Base-by-base conservation (phyloP, 495 filamentous ascomycete species). In the Podospora comata region DNA sequence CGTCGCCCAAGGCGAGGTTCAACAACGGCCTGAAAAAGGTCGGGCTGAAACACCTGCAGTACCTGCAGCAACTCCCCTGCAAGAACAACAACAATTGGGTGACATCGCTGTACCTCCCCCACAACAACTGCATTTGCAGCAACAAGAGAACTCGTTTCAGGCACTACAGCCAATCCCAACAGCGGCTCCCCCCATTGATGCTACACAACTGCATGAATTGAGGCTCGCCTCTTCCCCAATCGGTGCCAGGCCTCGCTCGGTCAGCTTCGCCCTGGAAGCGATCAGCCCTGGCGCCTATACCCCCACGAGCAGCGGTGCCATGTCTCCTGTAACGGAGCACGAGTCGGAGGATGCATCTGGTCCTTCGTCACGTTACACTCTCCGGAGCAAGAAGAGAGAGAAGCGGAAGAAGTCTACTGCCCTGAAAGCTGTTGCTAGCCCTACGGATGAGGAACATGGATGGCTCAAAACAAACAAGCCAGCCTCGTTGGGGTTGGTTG, bases 351-450 rank as follows among this genome's bases (percentile, higher is more conserved):
- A 48, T 48, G 39, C 39, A 48, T 11, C 39, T 11, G 39, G 39
- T 48, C 39, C 39, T 13, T 48, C 39, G 9, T 68, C 73, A 0
- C 72, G 66, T 11, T 74, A 76, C 65, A 76, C 72, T 64, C 73
- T 76, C 44, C 66, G 65, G 26, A 74, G 70, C 67, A 72, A 72
- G 65, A 70, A 71, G 60, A 76, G 74, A 62, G 74, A 76, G 69
- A 78, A 73, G 69, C 55, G 62, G 48, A 62, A 65, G 4, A 67
- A 66, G 67, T 56, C 68, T 48, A 48, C 39, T 48, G 39, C 39
- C 7, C 9, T 48, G 65, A 70, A 67, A 54, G 48, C 68, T 9
- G 73, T 74, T 19, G 68, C 72, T 56, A 75, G 71, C 71, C 74
- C 74, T 4, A 28, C 68, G 27, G 71, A 5, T 16, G 39, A 48